Base-by-base conservation (phyloP, 306 rosid genomes). In the Senna siamea region DNA sequence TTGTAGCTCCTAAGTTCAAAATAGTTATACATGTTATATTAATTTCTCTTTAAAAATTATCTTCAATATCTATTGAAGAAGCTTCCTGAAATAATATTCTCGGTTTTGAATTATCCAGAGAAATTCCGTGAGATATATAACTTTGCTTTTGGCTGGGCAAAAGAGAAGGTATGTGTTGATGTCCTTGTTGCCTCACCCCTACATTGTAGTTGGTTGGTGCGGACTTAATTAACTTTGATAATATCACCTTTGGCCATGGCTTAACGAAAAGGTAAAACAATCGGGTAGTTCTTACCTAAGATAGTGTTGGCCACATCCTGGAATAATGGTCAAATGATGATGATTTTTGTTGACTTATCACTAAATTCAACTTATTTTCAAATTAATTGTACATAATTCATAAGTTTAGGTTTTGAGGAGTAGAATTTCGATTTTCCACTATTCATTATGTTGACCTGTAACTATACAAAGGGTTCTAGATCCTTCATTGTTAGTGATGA, bases 61-160 rank as follows among this genome's bases (percentile, higher is more conserved):
- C 57, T 75, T 54, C 48, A 30, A 40, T 38, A 43, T n/a, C 41
- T 74, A 17, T 40, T 82, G 70, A 50, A 74, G 44, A 75, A 30
- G 55, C 20, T 64, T 20, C n/a, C 77, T 86, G 74, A 86, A 66
- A 56, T 79, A 34, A 48, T 77, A 30, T 72, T 78, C 10, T 12
- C 37, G 61, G 26, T 59, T 77, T 73, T 76, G 66, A n/a, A 28
- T 77, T 85, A 68, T 84, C 69, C 97, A 94, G 97, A 92, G 78
- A 95, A 95, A 82, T 90, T 95, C 56, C 90, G 96, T 7, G 99
- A 95, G 83, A 92, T 95, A 53, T 95, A 95, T 83, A 95, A 92
- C 86, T 95, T 92, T 66, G 97, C 99, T 65, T 95, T 95, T 86
- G 89, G 92, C 76, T 95, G 99, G 99, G 99, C 99, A 71, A 95